Percentiles rank a stretch among this genome's conserved stretches.
Evolutionary conservation across 805 yeast genomes (phyloP).

Genomic region (Nakazawaea anatomiae): DNA sequence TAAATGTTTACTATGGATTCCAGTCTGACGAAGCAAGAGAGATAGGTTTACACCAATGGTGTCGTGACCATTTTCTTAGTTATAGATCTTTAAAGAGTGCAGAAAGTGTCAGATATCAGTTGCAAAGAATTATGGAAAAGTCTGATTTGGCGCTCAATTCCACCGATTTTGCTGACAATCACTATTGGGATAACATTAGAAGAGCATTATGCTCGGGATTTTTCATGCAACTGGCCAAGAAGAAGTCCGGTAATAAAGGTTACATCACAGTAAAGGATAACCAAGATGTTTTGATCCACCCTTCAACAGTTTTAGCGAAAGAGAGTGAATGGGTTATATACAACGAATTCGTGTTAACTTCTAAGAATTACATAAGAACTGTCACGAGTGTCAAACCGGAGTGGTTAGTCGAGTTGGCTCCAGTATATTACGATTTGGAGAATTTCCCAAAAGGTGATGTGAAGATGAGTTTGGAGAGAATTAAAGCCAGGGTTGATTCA

Average conservation of each 20-base stretch:
- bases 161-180: constrained; percentile 57
- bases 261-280: constrained; percentile 91
- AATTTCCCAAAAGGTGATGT: constrained; percentile 69
- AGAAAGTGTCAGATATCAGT: constrained; percentile 79
- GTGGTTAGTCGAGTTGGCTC: constrained; percentile 82
- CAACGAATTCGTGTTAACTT: constrained; percentile 91
- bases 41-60: constrained; percentile 74
- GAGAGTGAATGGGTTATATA: constrained; percentile 92
- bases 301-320: constrained; percentile 83
- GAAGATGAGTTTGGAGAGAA: constrained; percentile 60
- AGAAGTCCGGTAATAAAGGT: constrained; percentile 75
- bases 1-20: constrained; percentile 85
- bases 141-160: constrained; percentile 69
- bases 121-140: constrained; percentile 76
- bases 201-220: constrained; percentile 89
- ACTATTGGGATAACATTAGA: constrained; percentile 71
- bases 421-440: constrained; percentile 59
- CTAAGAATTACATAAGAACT: constrained; percentile 90
- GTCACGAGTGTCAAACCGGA: constrained; percentile 89
- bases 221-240: constrained; percentile 97
- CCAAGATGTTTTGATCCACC: constrained; percentile 92
- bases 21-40: constrained; percentile 65
- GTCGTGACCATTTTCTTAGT: constrained; percentile 83
- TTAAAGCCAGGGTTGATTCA: constrained; percentile 37
- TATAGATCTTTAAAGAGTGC: constrained; percentile 82